Conservation (phyloP, 75 land plant genomes). For the Pinus taeda region DNA sequence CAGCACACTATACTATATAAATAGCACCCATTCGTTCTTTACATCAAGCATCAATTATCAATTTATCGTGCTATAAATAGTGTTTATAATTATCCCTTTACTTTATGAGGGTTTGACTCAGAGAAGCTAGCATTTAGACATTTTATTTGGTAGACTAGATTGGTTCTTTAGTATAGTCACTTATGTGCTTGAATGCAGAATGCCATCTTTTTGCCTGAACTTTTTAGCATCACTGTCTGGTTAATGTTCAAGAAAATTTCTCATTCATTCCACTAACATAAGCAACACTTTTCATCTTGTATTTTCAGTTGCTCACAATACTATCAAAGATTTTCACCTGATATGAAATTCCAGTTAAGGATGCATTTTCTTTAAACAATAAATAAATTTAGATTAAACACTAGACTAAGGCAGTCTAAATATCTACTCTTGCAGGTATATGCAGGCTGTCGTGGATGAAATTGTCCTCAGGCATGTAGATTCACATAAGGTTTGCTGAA, state of each 20-base stretch:
- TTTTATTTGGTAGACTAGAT: too few relatives aligned
- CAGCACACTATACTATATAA: too few relatives aligned
- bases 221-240: not conserved
- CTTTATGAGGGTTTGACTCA: too few relatives aligned
- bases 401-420: not conserved
- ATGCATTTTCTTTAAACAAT: not conserved
- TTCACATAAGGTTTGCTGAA: conserved; percentile 50
- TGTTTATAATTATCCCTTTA: too few relatives aligned
- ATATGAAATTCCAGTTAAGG: not conserved
- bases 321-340: not conserved
- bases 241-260: not conserved
- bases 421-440: conserved; percentile 53
- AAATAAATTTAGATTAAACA: not conserved
- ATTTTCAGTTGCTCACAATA: not conserved
- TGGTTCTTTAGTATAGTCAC: not conserved
- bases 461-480: conserved; percentile 63
- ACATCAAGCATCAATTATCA: too few relatives aligned
- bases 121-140: too few relatives aligned
- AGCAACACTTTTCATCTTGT: not conserved
- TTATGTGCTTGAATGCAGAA: too few relatives aligned
- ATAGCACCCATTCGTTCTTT: too few relatives aligned
- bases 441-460: conserved; percentile 98
- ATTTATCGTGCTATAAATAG: too few relatives aligned
- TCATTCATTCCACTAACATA: not conserved
- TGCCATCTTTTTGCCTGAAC: too few relatives aligned